phyloP scores from a whole-genome alignment of 352 stramenopile species.

The Globisporangium apiculatum region DNA sequence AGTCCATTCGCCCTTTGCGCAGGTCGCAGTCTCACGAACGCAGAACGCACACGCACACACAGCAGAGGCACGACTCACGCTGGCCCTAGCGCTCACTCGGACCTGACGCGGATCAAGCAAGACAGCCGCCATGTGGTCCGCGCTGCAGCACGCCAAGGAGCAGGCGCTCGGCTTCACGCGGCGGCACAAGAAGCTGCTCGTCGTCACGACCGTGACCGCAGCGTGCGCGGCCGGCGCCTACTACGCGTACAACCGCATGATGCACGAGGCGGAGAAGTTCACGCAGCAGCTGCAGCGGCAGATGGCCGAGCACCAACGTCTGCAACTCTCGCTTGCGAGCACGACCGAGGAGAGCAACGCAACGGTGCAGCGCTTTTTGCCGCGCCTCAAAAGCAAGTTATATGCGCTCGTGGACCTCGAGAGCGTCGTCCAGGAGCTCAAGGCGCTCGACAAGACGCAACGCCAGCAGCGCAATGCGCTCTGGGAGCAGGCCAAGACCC shows the following conservation, averaged over 20 bases:
- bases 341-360: slow-evolving; percentile 73
- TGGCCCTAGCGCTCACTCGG: no score
- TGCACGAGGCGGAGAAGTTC: slow-evolving; percentile 64
- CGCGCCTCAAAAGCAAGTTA: slow-evolving; percentile 49
- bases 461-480: slow-evolving; percentile 49
- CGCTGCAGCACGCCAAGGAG: slow-evolving; percentile 43
- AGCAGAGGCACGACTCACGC: not conserved
- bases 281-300: slow-evolving; percentile 59
- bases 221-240: slow-evolving; percentile 52
- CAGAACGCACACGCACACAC: not conserved
- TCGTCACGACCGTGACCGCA: slow-evolving; percentile 37
- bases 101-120: no score
- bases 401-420: slow-evolving; percentile 64
- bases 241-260: slow-evolving; percentile 58
- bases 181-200: slow-evolving; percentile 59
- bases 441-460: slow-evolving; percentile 60
- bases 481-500: slow-evolving; percentile 68
- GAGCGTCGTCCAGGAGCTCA: slow-evolving; percentile 63
- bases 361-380: slow-evolving; percentile 70
- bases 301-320: slow-evolving; percentile 69
- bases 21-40: no score
- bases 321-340: slow-evolving; percentile 58
- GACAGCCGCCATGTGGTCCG: slow-evolving; percentile 50
- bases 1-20: no score
- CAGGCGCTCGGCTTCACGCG: slow-evolving; percentile 52